Base-by-base conservation (phyloP, 1,284 basidiomycete species). In the Exobasidium cylindrosporum region DNA sequence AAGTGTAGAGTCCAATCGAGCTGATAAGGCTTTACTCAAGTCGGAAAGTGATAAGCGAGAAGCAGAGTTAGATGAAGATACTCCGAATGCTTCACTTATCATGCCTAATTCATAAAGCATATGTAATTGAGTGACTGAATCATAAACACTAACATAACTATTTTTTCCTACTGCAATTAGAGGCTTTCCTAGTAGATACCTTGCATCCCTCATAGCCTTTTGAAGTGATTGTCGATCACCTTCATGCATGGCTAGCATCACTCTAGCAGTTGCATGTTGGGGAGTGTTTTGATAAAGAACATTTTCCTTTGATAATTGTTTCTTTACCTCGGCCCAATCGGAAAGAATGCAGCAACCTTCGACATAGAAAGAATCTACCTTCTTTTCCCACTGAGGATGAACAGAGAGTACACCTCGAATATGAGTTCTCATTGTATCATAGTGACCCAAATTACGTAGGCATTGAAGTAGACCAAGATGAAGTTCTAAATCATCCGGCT, bases 321-420 rank as follows among this genome's bases (percentile, higher is more conserved):
- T 60, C 21, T 66, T 56, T 1, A 76, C 75, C 43, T 74, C 89
- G 7, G 86, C 84, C 94, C 95, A 97, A 68, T 95, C 92, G 6
- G 92, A 90, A 23, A 92, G 88, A 84, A 95, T 95, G 87, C 93
- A 95, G 1, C 92, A 91, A 61, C 93, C 92, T 82, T 99, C 95
- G 13, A 92, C 88, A 68, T 92, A 89, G 79, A 92, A 97, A 0
- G 89, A 88, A 6, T 89, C 87, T 1, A 99, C 83, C 3, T 86
- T 84, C 0, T 84, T 77, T 60, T 89, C 85, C 95, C 95, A 98
- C 54, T 88, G 86, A 0, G 92, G 90, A 76, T 92, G 87, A 86
- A 87, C 62, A 43, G 88, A 90, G 28, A 98, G 84, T 4, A 97
- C 88, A 21, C 96, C 96, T 61, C 87, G 87, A 28, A 98, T 94